Percentiles rank a stretch among this genome's conserved stretches.
phyloP scores from a whole-genome alignment of 1,284 basidiomycete species.

The Entoloma clypeatum region DNA sequence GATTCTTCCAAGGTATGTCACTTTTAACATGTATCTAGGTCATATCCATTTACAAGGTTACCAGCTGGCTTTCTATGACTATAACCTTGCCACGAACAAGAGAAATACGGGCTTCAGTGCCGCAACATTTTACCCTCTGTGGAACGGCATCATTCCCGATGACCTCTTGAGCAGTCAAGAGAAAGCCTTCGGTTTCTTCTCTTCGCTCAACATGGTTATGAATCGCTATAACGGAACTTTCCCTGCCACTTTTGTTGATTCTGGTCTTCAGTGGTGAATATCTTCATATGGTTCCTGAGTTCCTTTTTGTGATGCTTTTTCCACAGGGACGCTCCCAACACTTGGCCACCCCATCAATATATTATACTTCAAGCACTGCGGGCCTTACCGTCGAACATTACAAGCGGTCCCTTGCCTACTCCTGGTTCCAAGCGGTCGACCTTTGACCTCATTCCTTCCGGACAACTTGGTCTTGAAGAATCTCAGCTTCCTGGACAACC shows the following conservation, averaged over 20 bases:
- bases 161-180: slow-evolving; percentile 55
- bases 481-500: slow-evolving; percentile 67
- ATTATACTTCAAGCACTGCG: slow-evolving; percentile 78
- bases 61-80: slow-evolving; percentile 85
- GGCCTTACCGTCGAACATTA: slow-evolving; percentile 66
- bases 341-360: slow-evolving; percentile 87
- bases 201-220: slow-evolving; percentile 71
- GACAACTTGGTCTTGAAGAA: slow-evolving; percentile 73
- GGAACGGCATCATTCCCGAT: slow-evolving; percentile 81
- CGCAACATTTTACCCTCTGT: slow-evolving; percentile 82
- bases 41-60: slow-evolving; percentile 1
- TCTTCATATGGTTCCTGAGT: no score
- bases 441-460: slow-evolving; percentile 66
- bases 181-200: slow-evolving; percentile 72
- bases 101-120: slow-evolving; percentile 63
- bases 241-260: slow-evolving; percentile 71
- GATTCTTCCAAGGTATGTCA: slow-evolving; percentile 53
- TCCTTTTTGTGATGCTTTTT: slow-evolving; percentile 1
- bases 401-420: slow-evolving; percentile 46
- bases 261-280: slow-evolving; percentile 76
- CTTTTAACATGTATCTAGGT: not conserved
- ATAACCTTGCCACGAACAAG: slow-evolving; percentile 64
- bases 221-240: slow-evolving; percentile 83
- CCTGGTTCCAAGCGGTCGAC: slow-evolving; percentile 49
- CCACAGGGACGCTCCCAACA: slow-evolving; percentile 67